Base-by-base conservation (phyloP, 352 stramenopile genomes). In the Pythium angustatum region DNA sequence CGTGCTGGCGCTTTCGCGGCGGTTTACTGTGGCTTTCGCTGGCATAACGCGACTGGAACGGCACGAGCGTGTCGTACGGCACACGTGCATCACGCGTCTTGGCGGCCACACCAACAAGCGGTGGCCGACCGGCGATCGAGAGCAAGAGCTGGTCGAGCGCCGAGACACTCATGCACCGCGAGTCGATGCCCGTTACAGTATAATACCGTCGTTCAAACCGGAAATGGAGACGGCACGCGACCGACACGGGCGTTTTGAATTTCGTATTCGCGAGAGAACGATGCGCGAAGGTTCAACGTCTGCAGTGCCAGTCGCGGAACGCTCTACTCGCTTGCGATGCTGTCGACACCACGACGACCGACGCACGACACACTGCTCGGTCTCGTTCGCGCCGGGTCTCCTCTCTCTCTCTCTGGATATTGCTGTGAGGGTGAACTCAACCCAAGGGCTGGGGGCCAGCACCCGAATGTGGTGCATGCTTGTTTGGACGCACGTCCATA, bases 131-230 rank as follows among this genome's bases (percentile, higher is more conserved):
- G 6, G 52, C 41, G 17, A 56, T 53, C 31, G 51, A 58, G 43
- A 68, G 52, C 26, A 68, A 53, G 47, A 68, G 45, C 38, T 68
- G 61, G 61, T 68, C 61, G 26, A 68, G 59, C 52, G 61, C 61
- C 3, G 31, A 61, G 50, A 67, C 51, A 43, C 60, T 67, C 60
- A 67, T 67, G 22, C 31, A 21, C 19, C 21, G 10, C 27, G 48
- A n/a, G n/a, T n/a, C n/a, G n/a, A n/a, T n/a, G n/a, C n/a, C n/a
- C n/a, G n/a, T n/a, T n/a, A n/a, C n/a, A n/a, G n/a, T n/a, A n/a
- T n/a, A n/a, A n/a, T n/a, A n/a, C n/a, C n/a, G n/a, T n/a, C n/a
- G n/a, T n/a, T n/a, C n/a, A n/a, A n/a, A n/a, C n/a, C n/a, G n/a
- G n/a, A n/a, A n/a, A n/a, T n/a, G n/a, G n/a, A n/a, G n/a, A n/a